Evolutionary conservation across 129 eudicot species (phyloP).

Genomic region (Saposhnikovia divaricata): DNA sequence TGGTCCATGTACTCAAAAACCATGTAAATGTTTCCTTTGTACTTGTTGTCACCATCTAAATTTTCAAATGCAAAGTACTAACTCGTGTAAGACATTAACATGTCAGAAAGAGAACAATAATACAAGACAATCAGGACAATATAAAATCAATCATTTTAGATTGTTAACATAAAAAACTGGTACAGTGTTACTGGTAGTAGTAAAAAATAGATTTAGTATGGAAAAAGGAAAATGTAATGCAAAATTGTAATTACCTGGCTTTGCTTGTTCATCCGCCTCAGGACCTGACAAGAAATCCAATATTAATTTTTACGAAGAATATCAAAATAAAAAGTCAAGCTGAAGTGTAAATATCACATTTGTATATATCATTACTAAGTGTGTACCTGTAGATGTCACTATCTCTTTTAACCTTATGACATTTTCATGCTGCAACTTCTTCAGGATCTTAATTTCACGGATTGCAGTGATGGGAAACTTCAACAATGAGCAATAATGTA

Average conservation of each 20-base stretch:
- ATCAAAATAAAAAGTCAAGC: neutral
- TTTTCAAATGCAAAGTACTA: neutral
- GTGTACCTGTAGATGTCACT: slow-evolving; percentile 57
- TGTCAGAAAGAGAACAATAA: neutral
- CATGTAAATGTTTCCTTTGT: slow-evolving; percentile 33
- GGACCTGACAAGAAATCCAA: slow-evolving; percentile 30
- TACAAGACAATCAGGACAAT: neutral
- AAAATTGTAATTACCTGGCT: slow-evolving; percentile 29
- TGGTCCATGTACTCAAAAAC: slow-evolving; percentile 40
- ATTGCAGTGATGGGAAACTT: slow-evolving; percentile 65
- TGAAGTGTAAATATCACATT: neutral
- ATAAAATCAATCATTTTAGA: neutral
- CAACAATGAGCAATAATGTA: neutral
- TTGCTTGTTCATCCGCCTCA: slow-evolving; percentile 47
- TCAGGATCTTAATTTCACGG: slow-evolving; percentile 62
- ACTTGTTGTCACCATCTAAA: slow-evolving; percentile 21
- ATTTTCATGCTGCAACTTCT: slow-evolving; percentile 66
- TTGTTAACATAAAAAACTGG: neutral
- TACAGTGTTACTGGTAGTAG: neutral
- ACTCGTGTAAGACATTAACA: neutral
- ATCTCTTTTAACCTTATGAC: slow-evolving; percentile 56
- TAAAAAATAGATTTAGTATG: neutral
- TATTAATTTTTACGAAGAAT: neutral
- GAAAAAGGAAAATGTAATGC: neutral
- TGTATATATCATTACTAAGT: neutral